A percentile compares a stretch with the other conserved stretches of the same genome.
Conservation (phyloP, 192 early-diverging fungal genomes). For the Coemansia pectinata region DNA sequence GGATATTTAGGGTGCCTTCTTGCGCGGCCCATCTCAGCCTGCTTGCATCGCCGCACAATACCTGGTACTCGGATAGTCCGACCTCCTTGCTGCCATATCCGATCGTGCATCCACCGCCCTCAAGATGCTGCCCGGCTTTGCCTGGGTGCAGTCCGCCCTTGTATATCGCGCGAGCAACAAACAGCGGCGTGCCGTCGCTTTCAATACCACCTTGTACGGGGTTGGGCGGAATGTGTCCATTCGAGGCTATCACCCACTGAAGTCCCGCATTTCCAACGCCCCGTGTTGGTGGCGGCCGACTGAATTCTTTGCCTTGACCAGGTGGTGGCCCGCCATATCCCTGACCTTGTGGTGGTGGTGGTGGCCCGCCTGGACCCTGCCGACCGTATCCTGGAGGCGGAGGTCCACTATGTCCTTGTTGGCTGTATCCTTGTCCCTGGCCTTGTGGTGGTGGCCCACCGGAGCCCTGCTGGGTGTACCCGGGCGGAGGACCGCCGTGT, state of each 20-base stretch:
- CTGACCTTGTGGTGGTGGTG: slow-evolving; percentile 9
- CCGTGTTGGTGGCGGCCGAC: background rate
- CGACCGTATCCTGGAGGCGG: background rate
- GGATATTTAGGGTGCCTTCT: slow-evolving; percentile 44
- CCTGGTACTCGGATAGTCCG: slow-evolving; percentile 54
- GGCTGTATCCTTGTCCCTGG: background rate
- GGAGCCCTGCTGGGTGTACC: background rate
- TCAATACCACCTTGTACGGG: slow-evolving; percentile 63
- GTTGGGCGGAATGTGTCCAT: slow-evolving; percentile 53
- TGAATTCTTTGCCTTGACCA: background rate
- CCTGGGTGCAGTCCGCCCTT: slow-evolving; percentile 57
- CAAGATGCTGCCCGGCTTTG: slow-evolving; percentile 53
- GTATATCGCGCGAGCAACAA: slow-evolving; percentile 57
- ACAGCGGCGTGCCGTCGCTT: slow-evolving; percentile 59
- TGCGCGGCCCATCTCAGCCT: slow-evolving; percentile 58
- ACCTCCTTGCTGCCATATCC: slow-evolving; percentile 61
- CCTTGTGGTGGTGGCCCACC: background rate
- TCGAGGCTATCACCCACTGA: slow-evolving; percentile 45
- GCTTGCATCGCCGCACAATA: slow-evolving; percentile 63
- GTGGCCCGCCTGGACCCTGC: slow-evolving; percentile 3
- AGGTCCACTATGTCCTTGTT: background rate
- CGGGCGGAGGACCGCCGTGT: background rate
- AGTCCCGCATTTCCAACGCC: slow-evolving; percentile 12
- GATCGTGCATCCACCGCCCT: slow-evolving; percentile 54
- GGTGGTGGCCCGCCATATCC: background rate